Evolutionary conservation across 345 rosid species (phyloP), one percentile per base, ranked within the genome.

Genomic region (Rubroshorea leprosula): DNA sequence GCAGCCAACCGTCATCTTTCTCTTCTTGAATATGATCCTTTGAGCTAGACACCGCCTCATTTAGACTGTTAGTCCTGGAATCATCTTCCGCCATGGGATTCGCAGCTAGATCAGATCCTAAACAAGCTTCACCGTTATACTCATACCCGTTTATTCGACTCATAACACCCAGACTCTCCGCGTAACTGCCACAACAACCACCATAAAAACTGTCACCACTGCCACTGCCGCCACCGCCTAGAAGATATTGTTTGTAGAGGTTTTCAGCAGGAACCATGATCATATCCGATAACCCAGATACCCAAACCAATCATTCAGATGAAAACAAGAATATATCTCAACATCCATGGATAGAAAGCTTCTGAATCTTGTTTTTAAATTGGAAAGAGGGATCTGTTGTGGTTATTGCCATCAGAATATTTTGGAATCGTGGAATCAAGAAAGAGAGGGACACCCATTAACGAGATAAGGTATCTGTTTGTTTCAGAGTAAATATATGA

Each of bases 31-130:
- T 67, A 13, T 67, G 68, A 4, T 83, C 84, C 57, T 81, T 86
- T 45, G 90, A 80, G 66, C 80, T 80, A 13, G 89, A 84, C 62
- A 77, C 76, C 0, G 74, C 80, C 21, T 83, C 83, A 47, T 72
- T 68, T 17, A 65, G 73, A 62, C 89, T 74, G 63, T 84, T 79
- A 55, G 80, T 73, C 73, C 91, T 84, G 15, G 97, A 85, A 62
- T 85, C 91, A 45, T 93, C 88, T 69, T 87, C 92, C 2, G 90
- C 98, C 97, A 87, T 85, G 63, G 72, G 65, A 66, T 61, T 71
- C 59, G 51, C 54, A 47, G 57, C 68, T 64, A 58, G 69, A 75
- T 78, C 83, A 74, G 90, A 80, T 76, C 77, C 83, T 76, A 72
- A 54, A 70, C 51, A 63, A 61, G 69, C 73, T 69, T 72, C 74